Evolutionary conservation across 441 rosid species (phyloP), one percentile per base, ranked within the genome.

Genomic region (Adansonia grandidieri): DNA sequence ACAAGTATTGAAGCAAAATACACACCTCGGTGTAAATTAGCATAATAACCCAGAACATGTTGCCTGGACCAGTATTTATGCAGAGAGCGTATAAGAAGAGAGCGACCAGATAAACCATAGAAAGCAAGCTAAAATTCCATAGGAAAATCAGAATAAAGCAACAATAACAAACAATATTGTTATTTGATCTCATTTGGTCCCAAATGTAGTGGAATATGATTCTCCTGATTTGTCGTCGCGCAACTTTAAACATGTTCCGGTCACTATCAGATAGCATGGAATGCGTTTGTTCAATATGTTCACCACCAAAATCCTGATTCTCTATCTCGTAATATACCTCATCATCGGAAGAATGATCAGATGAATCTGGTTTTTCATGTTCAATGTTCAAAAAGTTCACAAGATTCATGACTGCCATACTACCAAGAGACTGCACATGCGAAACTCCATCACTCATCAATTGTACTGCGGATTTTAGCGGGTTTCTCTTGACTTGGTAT

Each of bases 81-180:
- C 92, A 90, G 2, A 92, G 84, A 76, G 96, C 96, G 84, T 92
- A 87, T 79, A 92, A 77, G 86, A 92, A 92, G 74, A 92, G 93
- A 57, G 89, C 89, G 47, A 84, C 88, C 44, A 88, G 93, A 80
- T 90, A 92, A 15, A 76, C 91, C 92, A 90, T 87, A 5, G 96
- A 90, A 80, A 92, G 87, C 80, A 92, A 84, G 82, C 96, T 88
- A 86, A 90, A 92, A 82, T 92, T 92, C 96, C 96, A 92, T 8
- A 90, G 81, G 72, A 90, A 92, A 37, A 89, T 87, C 48, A 90
- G 74, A 78, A 88, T 71, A 37, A 92, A 92, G 84, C 94, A 92
- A 74, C 93, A 89, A 62, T 92, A 90, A 74, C 96, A 89, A 44
- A 90, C 92, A 48, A 87, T 50, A 74, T 92, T 90, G 77, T 86